Conservation (phyloP, 2,329 filamentous ascomycete species). For the Stachybotrys echinatus region DNA sequence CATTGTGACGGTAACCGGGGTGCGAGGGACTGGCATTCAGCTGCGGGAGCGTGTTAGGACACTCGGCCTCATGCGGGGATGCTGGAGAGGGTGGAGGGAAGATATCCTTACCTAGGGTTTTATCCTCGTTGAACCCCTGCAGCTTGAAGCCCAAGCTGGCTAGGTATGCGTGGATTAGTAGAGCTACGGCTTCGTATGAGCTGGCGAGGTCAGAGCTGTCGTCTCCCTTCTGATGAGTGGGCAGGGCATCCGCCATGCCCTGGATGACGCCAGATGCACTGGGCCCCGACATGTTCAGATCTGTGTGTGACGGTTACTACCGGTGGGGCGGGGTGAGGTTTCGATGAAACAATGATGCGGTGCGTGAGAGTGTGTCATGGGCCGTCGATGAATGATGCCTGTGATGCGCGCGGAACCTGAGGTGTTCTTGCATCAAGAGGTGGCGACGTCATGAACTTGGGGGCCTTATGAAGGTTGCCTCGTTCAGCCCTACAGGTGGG, state of each 20-base stretch:
- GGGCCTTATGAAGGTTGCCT: not conserved
- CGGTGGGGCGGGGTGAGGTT: too few relatives aligned
- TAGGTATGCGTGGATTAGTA: constrained; percentile 83
- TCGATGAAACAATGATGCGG: not conserved
- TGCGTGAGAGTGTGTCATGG: too few relatives aligned
- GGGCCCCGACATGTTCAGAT: constrained; percentile 18
- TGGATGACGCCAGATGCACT: constrained; percentile 37
- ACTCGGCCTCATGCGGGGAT: too few relatives aligned
- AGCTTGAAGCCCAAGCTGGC: constrained; percentile 73
- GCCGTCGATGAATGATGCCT: too few relatives aligned
- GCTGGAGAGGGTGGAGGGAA: not conserved
- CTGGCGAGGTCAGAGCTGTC: constrained; percentile 60
- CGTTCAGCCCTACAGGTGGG: constrained; percentile 5
- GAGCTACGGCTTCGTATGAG: constrained; percentile 75
- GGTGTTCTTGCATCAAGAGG: too few relatives aligned
- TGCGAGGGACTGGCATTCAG: constrained; percentile 48
- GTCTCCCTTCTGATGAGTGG: constrained; percentile 46
- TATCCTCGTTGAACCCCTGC: constrained; percentile 78
- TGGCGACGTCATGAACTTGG: constrained; percentile 1
- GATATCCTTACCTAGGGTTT: constrained; percentile 55
- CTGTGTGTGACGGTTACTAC: not conserved
- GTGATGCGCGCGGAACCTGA: too few relatives aligned
- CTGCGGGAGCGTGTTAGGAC: constrained; percentile 9
- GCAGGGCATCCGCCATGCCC: constrained; percentile 55
- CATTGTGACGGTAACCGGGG: constrained; percentile 69